Percentiles rank a stretch among this genome's conserved stretches.
Conservation (phyloP, 805 yeast species). For the Saccharomycopsis amapae region DNA sequence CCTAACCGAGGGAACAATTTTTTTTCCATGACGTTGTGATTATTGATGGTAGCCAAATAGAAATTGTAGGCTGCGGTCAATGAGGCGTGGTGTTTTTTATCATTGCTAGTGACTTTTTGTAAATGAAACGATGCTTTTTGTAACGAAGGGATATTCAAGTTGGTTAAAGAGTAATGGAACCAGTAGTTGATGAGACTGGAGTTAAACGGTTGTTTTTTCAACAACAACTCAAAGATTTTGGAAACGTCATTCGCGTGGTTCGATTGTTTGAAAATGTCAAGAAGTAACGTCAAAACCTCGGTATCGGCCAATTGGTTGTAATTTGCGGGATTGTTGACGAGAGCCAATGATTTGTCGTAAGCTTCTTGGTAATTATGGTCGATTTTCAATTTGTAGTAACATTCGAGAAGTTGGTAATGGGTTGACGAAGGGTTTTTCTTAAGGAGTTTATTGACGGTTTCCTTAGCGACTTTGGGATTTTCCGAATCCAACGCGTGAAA, state of each 20-base stretch:
- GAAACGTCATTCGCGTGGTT: conserved; percentile 27
- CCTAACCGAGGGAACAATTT: conserved; percentile 56
- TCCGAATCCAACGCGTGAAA: conserved; percentile 32
- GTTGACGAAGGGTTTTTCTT: conserved; percentile 31
- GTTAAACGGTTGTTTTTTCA: conserved; percentile 31
- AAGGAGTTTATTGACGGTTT: conserved; percentile 28
- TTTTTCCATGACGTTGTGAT: conserved; percentile 38
- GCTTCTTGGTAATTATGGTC: conserved; percentile 7
- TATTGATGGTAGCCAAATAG: conserved; percentile 33
- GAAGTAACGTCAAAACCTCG: conserved; percentile 26
- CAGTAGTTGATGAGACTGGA: conserved; percentile 12
- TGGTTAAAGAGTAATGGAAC: conserved; percentile 7
- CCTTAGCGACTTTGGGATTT: conserved; percentile 30
- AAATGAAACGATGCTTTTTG: conserved; percentile 20
- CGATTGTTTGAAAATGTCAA: conserved; percentile 26
- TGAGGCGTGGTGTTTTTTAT: conserved; percentile 1
- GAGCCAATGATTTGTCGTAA: conserved; percentile 1
- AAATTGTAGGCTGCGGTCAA: conserved; percentile 41
- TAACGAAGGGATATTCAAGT: conserved; percentile 11
- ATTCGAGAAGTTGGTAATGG: conserved; percentile 31
- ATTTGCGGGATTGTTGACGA: conserved; percentile 7
- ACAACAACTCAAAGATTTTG: conserved; percentile 32
- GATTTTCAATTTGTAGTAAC: conserved; percentile 27
- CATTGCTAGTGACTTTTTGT: conserved; percentile 10
- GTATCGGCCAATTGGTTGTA: conserved; percentile 9